Percentiles rank a stretch among this genome's conserved stretches.
Evolutionary conservation across 768 basidiomycete genomes (phyloP).

Genomic region (Phanerochaete sordida): DNA sequence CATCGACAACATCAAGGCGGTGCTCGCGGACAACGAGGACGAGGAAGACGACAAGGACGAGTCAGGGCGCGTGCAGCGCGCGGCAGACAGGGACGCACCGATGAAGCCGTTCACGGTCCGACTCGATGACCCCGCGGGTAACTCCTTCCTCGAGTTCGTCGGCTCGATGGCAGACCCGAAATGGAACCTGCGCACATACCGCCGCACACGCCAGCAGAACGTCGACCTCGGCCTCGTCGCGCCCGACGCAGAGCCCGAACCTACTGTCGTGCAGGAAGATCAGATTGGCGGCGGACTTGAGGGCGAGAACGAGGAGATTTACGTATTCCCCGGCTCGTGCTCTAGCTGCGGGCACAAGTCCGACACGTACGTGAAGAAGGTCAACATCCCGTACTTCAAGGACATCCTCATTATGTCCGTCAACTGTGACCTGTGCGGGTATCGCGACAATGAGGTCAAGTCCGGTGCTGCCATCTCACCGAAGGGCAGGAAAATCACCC

Average conservation of each 20-base stretch:
- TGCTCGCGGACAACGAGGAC: constrained; percentile 53
- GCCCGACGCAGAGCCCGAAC: constrained; percentile 34
- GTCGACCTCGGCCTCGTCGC: constrained; percentile 69
- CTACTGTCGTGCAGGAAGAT: constrained; percentile 9
- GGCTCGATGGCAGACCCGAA: constrained; percentile 88
- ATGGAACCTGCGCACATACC: constrained; percentile 86
- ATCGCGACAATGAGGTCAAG: constrained; percentile 97
- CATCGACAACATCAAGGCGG: constrained; percentile 57
- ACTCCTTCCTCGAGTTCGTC: constrained; percentile 92
- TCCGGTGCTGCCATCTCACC: constrained; percentile 87
- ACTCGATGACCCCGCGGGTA: constrained; percentile 91
- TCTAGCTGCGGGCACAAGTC: constrained; percentile 82
- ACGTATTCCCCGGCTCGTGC: constrained; percentile 83
- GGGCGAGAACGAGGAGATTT: constrained; percentile 78
- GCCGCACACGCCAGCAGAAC: constrained; percentile 78
- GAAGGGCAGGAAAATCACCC: constrained; percentile 79
- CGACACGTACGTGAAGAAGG: constrained; percentile 93
- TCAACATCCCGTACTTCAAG: constrained; percentile 97
- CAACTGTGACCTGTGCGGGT: constrained; percentile 93
- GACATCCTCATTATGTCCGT: constrained; percentile 98
- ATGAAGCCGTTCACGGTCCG: constrained; percentile 76
- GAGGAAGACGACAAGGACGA: constrained; percentile 39
- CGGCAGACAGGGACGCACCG: constrained; percentile 43
- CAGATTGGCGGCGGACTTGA: constrained; percentile 23
- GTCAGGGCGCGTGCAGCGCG: constrained; percentile 26